Evolutionary conservation across 116 monocot species (phyloP).

Genomic region (Posidonia oceanica): DNA sequence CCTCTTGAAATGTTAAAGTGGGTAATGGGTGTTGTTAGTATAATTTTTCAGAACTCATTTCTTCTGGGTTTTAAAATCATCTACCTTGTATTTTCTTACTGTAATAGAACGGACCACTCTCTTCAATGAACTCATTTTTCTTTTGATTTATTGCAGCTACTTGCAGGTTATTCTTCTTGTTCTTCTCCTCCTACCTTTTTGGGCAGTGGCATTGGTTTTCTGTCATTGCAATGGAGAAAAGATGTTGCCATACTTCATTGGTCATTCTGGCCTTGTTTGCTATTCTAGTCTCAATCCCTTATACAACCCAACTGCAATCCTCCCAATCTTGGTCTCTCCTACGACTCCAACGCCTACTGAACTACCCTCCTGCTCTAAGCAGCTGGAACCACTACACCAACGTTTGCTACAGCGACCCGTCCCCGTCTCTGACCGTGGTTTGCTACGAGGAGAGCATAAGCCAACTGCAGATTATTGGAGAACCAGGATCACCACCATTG

Average conservation of each 20-base stretch:
- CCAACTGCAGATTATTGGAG: constrained; percentile 69
- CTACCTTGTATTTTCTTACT: background rate
- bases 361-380: constrained; percentile 38
- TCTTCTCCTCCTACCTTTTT: background rate
- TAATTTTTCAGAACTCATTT: no score
- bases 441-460: constrained; percentile 84
- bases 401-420: constrained; percentile 50
- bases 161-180: background rate
- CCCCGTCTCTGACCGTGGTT: constrained; percentile 48
- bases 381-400: constrained; percentile 51
- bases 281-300: constrained; percentile 21
- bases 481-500: constrained; percentile 25
- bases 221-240: background rate
- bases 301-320: constrained; percentile 43
- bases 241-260: background rate
- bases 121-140: background rate
- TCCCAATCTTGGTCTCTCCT: constrained; percentile 81
- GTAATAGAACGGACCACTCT: background rate
- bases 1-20: no score
- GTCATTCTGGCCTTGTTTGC: constrained; percentile 17
- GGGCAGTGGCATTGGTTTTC: background rate
- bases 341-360: constrained; percentile 46
- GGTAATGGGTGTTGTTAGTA: no score
- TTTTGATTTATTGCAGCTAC: background rate
- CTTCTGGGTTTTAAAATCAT: background rate